Evolutionary conservation across 1,284 basidiomycete genomes (phyloP).

Genomic region (Microbotryum violaceum): DNA sequence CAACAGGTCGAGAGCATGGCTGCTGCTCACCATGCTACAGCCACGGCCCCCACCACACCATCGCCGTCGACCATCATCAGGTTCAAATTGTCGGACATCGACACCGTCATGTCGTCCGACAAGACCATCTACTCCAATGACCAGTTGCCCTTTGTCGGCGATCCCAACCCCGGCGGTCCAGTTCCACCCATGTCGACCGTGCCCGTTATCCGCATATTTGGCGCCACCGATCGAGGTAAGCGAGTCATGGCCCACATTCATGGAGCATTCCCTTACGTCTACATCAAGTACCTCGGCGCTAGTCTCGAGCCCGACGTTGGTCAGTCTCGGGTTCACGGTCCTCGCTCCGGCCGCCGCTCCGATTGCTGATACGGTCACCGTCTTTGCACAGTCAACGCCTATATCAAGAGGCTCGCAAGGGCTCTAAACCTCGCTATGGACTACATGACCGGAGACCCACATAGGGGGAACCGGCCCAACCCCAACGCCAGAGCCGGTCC

Average conservation of each 20-base stretch:
- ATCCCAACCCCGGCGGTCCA: neutral
- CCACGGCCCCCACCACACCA: too few species aligned
- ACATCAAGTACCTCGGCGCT: conserved; percentile 49
- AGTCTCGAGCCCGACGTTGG: conserved; percentile 51
- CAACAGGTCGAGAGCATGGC: too few species aligned
- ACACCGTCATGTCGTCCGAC: conserved; percentile 11
- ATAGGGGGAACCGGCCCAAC: conserved; percentile 53
- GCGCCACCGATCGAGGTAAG: conserved; percentile 65
- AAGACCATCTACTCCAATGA: conserved; percentile 11
- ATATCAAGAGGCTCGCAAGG: conserved; percentile 57
- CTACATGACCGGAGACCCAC: conserved; percentile 45
- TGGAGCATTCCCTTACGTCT: conserved; percentile 54
- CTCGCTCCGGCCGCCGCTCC: neutral
- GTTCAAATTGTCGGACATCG: conserved; percentile 17
- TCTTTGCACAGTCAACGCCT: conserved; percentile 52
- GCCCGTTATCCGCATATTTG: conserved; percentile 81
- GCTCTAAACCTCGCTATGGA: conserved; percentile 73
- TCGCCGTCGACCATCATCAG: conserved; percentile 13
- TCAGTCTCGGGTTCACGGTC: conserved; percentile 32
- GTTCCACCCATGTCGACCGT: conserved; percentile 43
- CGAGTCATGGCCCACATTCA: conserved; percentile 85
- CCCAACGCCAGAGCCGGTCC: neutral
- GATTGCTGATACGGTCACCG: neutral
- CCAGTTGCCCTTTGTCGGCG: conserved; percentile 10
- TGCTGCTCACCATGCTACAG: too few species aligned